Percentiles rank a stretch among this genome's conserved stretches.
Conservation (phyloP, 1,284 basidiomycete genomes). For the Ganoderma leucocontextum region DNA sequence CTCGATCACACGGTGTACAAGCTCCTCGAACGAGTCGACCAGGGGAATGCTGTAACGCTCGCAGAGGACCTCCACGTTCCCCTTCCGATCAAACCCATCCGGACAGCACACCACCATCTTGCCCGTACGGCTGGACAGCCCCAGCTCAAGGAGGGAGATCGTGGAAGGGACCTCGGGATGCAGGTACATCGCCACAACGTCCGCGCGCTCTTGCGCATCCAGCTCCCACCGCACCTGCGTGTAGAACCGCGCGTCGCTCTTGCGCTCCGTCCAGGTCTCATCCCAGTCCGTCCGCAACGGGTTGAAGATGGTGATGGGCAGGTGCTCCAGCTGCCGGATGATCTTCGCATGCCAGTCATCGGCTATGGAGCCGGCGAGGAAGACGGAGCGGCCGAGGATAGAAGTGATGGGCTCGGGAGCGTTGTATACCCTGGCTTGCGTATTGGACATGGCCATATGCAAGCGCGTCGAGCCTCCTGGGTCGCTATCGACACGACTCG, state of each 20-base stretch:
- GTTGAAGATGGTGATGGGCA: conserved; percentile 8
- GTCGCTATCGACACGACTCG: not conserved
- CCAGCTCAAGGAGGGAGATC: conserved; percentile 9
- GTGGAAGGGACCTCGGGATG: not conserved
- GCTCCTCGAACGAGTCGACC: conserved; percentile 1
- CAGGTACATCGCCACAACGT: conserved; percentile 12
- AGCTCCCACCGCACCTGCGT: conserved; percentile 10
- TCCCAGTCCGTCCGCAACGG: conserved; percentile 13
- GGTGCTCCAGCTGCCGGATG: not conserved
- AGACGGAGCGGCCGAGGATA: conserved; percentile 7
- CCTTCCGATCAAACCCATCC: conserved; percentile 8
- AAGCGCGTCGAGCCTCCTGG: not conserved
- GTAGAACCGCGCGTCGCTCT: conserved; percentile 2
- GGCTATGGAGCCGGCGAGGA: conserved; percentile 7
- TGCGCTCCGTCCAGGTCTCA: conserved; percentile 1
- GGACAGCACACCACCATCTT: conserved; percentile 12
- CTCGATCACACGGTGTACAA: not conserved
- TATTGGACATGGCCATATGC: not conserved
- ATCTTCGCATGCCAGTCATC: not conserved
- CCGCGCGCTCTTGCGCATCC: not conserved
- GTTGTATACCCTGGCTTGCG: not conserved
- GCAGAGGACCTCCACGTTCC: conserved; percentile 16
- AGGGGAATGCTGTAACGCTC: not conserved
- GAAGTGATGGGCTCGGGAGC: not conserved
- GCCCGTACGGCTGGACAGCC: not conserved